Evolutionary conservation across 2,329 filamentous ascomycete genomes (phyloP).

Genomic region (Microdochium bolleyi): DNA sequence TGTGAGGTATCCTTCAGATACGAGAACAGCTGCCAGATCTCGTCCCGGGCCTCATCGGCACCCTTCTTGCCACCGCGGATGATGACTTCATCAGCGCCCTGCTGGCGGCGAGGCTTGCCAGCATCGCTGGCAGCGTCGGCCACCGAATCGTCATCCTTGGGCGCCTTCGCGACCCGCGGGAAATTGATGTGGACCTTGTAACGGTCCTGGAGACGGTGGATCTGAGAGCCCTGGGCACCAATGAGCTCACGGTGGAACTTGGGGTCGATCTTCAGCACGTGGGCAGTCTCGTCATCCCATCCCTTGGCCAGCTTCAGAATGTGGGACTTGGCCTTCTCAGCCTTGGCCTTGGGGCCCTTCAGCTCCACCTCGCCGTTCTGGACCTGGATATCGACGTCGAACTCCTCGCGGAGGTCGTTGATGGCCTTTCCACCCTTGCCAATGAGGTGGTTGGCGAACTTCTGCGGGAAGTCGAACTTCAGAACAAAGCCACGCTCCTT

Average conservation of each 20-base stretch:
- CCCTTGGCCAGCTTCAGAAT: conserved; percentile 74
- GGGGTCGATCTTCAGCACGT: conserved; percentile 81
- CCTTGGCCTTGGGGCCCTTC: conserved; percentile 92
- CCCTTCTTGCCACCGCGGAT: conserved; percentile 89
- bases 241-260: conserved; percentile 94
- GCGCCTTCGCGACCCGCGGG: conserved; percentile 58
- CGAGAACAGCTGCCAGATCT: conserved; percentile 81
- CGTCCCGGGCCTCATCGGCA: conserved; percentile 84
- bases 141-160: conserved; percentile 61
- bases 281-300: conserved; percentile 84
- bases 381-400: conserved; percentile 74
- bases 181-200: conserved; percentile 97
- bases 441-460: conserved; percentile 80
- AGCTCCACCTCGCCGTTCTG: conserved; percentile 92
- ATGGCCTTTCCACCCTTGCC: conserved; percentile 62
- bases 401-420: conserved; percentile 56
- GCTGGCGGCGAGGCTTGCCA: conserved; percentile 59
- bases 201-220: conserved; percentile 84
- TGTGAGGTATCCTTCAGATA: conserved; percentile 85
- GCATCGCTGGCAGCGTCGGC: conserved; percentile 63
- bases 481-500: conserved; percentile 84
- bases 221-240: conserved; percentile 76
- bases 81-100: conserved; percentile 80
- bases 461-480: conserved; percentile 89
- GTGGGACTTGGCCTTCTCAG: conserved; percentile 75